Evolutionary conservation across 257 asterid species (phyloP).

Genomic region (Salvia rosmarinus): DNA sequence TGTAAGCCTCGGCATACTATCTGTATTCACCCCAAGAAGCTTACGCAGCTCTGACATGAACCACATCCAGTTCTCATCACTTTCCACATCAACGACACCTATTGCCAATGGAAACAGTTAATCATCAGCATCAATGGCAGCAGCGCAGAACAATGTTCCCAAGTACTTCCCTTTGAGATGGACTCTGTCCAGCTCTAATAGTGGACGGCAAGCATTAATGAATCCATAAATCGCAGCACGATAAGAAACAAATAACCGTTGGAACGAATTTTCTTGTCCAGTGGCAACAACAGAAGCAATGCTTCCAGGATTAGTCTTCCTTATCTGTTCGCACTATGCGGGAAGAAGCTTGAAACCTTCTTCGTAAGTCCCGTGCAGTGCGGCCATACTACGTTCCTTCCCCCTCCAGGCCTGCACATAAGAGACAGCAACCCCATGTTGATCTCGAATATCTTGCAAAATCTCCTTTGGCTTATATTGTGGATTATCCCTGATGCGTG

Average conservation of each 20-base stretch:
- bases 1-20: slow-evolving; percentile 85
- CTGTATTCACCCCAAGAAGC: slow-evolving; percentile 92
- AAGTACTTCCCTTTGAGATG: slow-evolving; percentile 93
- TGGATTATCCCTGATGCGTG: slow-evolving; percentile 83
- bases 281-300: slow-evolving; percentile 80
- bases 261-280: slow-evolving; percentile 85
- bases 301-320: slow-evolving; percentile 94
- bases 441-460: slow-evolving; percentile 80
- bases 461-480: slow-evolving; percentile 96
- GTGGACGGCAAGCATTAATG: slow-evolving; percentile 88
- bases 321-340: slow-evolving; percentile 92
- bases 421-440: slow-evolving; percentile 95
- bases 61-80: slow-evolving; percentile 97
- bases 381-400: slow-evolving; percentile 98
- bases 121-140: slow-evolving; percentile 92
- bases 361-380: slow-evolving; percentile 93
- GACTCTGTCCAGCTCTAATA: slow-evolving; percentile 85
- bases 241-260: slow-evolving; percentile 75
- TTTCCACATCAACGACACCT: slow-evolving; percentile 80
- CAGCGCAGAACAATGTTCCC: slow-evolving; percentile 79
- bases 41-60: slow-evolving; percentile 94
- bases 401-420: slow-evolving; percentile 99
- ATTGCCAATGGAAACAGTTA: slow-evolving; percentile 82
- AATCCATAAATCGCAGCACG: slow-evolving; percentile 92
- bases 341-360: slow-evolving; percentile 90